Base-by-base conservation (phyloP, 148 eudicot species). In the Suaeda aralocaspica region DNA sequence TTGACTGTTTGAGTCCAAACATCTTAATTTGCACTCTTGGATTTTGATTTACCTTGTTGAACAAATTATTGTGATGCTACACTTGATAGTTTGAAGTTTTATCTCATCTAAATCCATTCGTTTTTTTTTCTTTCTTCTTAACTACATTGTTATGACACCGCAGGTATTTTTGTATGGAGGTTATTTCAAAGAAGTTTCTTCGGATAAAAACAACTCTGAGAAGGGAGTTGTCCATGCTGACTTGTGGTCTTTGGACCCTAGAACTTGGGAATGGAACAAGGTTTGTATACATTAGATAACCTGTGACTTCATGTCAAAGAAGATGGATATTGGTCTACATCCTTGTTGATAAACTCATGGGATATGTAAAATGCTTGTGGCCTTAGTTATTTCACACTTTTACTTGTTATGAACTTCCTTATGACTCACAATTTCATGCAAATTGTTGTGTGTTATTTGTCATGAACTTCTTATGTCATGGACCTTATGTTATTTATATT, bases 181-280 rank as follows among this genome's bases (percentile, higher is more conserved):
- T 59, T 94, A 94, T 75, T 89, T 85, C 64, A 94, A 94, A 82
- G 98, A 87, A 81, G 83, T 94, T 70, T 80, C 88, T 13, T 82
- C 94, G 9, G 98, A 89, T 65, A 88, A 88, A 77, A 78, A 63
- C 73, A 86, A 79, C 79, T 85, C 96, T 34, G 98, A 94, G 83
- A 94, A 91, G 80, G 98, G 98, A 67, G 85, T 82, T 56, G 97
- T 94, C 53, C 98, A 94, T 76, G 82, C 98, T 65, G 98, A 94
- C 73, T 84, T 94, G 92, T 93, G 95, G 95, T 85, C 89, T 65
- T 92, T 93, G 84, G 96, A 93, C 74, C 97, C 97, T 30, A 87
- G 83, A 82, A 93, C 96, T 63, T 93, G 98, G 98, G 96, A 88
- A 59, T 93, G 98, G 97, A 93, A 91, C 81, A 93, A 93, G 98